Percentiles rank a stretch among this genome's conserved stretches.
Evolutionary conservation across 495 filamentous ascomycete species (phyloP).

Genomic region (Talaromyces borbonicus): DNA sequence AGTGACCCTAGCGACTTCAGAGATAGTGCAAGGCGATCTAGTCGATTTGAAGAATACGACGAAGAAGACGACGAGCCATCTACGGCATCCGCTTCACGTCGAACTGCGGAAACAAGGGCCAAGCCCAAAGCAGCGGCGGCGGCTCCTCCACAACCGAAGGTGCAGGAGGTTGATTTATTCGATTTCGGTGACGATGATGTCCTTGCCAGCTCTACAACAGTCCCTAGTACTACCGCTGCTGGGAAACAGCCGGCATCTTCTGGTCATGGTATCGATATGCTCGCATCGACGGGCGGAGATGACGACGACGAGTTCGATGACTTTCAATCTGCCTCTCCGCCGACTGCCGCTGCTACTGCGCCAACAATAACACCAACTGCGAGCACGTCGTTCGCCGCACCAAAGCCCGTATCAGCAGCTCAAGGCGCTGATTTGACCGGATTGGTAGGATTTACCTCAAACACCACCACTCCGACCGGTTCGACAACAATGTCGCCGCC

Average conservation of each 20-base stretch:
- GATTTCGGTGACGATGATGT: slow-evolving; percentile 71
- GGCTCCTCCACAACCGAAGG: slow-evolving; percentile 58
- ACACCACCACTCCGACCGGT: slow-evolving; percentile 58
- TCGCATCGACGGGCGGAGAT: slow-evolving; percentile 44
- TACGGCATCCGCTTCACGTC: slow-evolving; percentile 31
- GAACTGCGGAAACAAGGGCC: slow-evolving; percentile 28
- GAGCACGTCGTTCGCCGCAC: slow-evolving; percentile 63
- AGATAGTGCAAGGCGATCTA: slow-evolving; percentile 49
- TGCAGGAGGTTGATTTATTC: slow-evolving; percentile 79
- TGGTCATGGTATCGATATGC: slow-evolving; percentile 44
- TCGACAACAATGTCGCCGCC: slow-evolving; percentile 40
- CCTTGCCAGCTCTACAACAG: slow-evolving; percentile 14
- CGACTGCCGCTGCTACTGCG: slow-evolving; percentile 43
- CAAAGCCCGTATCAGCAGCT: slow-evolving; percentile 70
- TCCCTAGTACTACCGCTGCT: slow-evolving; percentile 39
- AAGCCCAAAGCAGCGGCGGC: slow-evolving; percentile 39
- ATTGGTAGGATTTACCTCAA: slow-evolving; percentile 69
- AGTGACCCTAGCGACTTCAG: slow-evolving; percentile 55
- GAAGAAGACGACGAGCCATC: slow-evolving; percentile 77
- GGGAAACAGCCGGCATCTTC: slow-evolving; percentile 34
- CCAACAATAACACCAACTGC: slow-evolving; percentile 57
- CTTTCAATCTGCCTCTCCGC: slow-evolving; percentile 75
- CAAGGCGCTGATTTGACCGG: slow-evolving; percentile 71
- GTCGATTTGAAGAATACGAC: slow-evolving; percentile 94
- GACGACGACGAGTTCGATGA: slow-evolving; percentile 93